Evolutionary conservation across 2,329 filamentous ascomycete genomes (phyloP), one percentile per base, ranked within the genome.

Genomic region (Fusarium marasasianum): DNA sequence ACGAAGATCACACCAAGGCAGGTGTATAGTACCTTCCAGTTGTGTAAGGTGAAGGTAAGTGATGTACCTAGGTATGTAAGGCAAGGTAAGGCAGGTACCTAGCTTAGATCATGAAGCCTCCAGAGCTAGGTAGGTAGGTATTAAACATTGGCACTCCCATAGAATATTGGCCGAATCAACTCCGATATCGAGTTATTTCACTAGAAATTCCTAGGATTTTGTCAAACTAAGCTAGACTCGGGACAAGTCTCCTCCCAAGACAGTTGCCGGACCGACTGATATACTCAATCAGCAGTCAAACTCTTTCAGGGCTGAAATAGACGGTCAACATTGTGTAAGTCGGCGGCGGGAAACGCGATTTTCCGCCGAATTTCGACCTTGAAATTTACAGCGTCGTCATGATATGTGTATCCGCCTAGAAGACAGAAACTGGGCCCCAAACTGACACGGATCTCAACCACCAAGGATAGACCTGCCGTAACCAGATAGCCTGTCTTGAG

Each of bases 381-480:
- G 22, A 54, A 53, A 63, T 24, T 24, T 65, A 57, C 38, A 47
- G 43, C 51, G 26, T 35, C 43, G 37, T 56, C 48, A 66, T 55
- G 35, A 43, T 44, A 18, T 57, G 24, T 43, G 37, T 40, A 56
- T 44, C 37, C 45, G 48, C 38, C 37, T 56, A 22, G 15, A 54
- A 54, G 43, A 59, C 44, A 43, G 37, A 61, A 43, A 59, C 44
- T n/a, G 45, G 45, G 61, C 44, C 48, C 43, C 26, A 50, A 43
- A 41, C 37, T 63, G 24, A 51, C 24, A 33, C 45, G 26, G 37
- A 60, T 60, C 55, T 60, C 55, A 65, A 35, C 29, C 60, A 71
- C 57, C 60, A 55, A 57, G 33, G 63, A 61, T 50, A 64, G 70
- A 66, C 71, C 63, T 74, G 71, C 73, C 75, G 47, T 69, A 73